Evolutionary conservation across 2,329 filamentous ascomycete species (phyloP), one percentile per base, ranked within the genome.

Genomic region (Arthrobotrys conoides): DNA sequence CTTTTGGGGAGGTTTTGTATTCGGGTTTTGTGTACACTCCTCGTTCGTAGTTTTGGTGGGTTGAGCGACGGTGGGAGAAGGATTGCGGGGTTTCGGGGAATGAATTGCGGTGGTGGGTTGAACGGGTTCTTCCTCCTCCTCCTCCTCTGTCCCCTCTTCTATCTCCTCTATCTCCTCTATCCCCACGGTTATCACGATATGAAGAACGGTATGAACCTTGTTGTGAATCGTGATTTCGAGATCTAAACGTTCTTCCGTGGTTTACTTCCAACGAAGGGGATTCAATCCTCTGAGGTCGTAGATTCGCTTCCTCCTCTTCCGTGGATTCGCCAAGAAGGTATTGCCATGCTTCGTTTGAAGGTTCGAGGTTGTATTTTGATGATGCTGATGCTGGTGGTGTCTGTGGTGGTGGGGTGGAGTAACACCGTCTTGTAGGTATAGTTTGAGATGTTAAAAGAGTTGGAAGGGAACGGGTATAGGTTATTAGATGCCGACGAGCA

Each of bases 241-340:
- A n/a, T 18, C 10, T 33, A 3, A 59, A 59, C 6, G 53, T 41
- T 8, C 53, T 5, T 16, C 18, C 30, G 3, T 41, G 38, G 14
- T 24, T 24, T n/a, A n/a, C 2, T 14, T 38, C 53, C n/a, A 59
- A 41, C 5, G 33, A 6, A 1, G 53, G 64, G 0, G 18, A n/a
- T 53, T 53, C 30, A 16, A 53, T 10, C 24, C n/a, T 65, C 16
- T n/a, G 20, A 4, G 44, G 33, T 1, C n/a, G 22, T 46, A 61
- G 12, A 20, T 0, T 61, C 1, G 57, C 24, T n/a, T 61, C 49
- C 46, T 69, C 49, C 20, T 69, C 66, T 18, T 69, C 66, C 5
- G 66, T 49, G 10, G 46, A 49, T 20, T 71, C 55, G 6, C 57
- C 68, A 20, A 70, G 20, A 1, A 71, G 46, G 33, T 49, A 63